Conservation (phyloP, 805 yeast species). For the Jamesozyma spencerorum region DNA sequence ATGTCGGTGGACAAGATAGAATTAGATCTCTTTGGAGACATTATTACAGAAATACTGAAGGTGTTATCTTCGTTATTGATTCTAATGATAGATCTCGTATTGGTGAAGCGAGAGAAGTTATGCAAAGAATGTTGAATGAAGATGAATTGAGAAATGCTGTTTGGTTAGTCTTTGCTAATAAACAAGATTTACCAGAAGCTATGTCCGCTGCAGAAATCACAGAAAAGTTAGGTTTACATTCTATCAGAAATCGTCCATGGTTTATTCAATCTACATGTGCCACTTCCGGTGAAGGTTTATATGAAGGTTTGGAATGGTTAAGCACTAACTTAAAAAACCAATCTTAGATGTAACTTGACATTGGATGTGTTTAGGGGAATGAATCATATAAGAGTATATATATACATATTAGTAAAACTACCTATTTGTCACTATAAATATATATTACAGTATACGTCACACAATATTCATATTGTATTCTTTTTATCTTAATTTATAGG, state of each 20-base stretch:
- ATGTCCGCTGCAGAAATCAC: slow-evolving; percentile 98
- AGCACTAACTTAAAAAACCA: slow-evolving; percentile 79
- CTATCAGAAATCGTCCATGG: slow-evolving; percentile 98
- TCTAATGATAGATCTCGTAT: slow-evolving; percentile 97
- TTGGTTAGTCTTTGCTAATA: slow-evolving; percentile 92
- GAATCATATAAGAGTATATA: neutral
- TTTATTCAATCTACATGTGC: slow-evolving; percentile 98
- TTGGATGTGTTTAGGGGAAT: too few species aligned
- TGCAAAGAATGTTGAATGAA: slow-evolving; percentile 96
- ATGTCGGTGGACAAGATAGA: slow-evolving; percentile 99
- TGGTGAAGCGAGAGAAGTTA: slow-evolving; percentile 94
- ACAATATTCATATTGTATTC: too few species aligned
- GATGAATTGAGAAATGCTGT: slow-evolving; percentile 96
- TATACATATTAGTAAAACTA: neutral
- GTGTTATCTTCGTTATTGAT: slow-evolving; percentile 95
- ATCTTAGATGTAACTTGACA: slow-evolving; percentile 24
- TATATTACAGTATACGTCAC: neutral
- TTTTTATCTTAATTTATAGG: too few species aligned
- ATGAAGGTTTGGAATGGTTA: slow-evolving; percentile 97
- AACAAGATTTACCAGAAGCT: slow-evolving; percentile 98
- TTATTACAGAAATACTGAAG: slow-evolving; percentile 97
- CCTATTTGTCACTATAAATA: neutral
- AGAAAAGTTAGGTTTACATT: slow-evolving; percentile 91
- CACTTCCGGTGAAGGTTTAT: slow-evolving; percentile 96
- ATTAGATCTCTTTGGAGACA: slow-evolving; percentile 99